These are phyloP conservation scores for Phytophthora pluvialis DNA, from an alignment of 352 stramenopile species.

Conservation along the genomic window DNA sequence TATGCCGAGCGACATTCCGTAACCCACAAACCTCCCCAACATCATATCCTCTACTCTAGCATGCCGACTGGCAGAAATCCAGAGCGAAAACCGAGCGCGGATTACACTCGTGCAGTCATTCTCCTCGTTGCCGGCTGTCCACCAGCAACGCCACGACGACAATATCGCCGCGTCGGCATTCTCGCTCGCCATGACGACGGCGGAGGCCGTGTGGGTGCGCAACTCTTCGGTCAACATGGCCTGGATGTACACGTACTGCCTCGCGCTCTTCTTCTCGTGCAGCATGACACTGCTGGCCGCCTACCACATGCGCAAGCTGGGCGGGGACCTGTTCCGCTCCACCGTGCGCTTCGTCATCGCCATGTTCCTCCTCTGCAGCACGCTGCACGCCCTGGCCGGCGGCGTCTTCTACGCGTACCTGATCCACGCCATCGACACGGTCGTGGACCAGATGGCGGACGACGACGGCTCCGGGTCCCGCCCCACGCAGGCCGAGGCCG, in stretches of 20 bases:
- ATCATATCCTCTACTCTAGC: background rate
- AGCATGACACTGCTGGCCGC: conserved; percentile 55
- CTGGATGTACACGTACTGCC: conserved; percentile 73
- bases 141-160: conserved; percentile 6
- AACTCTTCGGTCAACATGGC: conserved; percentile 42
- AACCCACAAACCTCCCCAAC: background rate
- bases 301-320: conserved; percentile 70
- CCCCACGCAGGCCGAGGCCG: conserved; percentile 16
- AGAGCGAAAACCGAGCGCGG: background rate
- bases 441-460: conserved; percentile 27
- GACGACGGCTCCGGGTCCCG: conserved; percentile 19
- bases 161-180: background rate
- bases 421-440: conserved; percentile 39
- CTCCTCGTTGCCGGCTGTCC: conserved; percentile 2
- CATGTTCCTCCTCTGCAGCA: conserved; percentile 64
- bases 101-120: conserved; percentile 1
- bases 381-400: conserved; percentile 54
- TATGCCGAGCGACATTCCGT: no score
- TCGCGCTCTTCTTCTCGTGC: conserved; percentile 62
- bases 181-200: conserved; percentile 20
- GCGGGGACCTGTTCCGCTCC: conserved; percentile 71
- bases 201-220: conserved; percentile 32
- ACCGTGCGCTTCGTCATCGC: conserved; percentile 75
- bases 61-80: background rate
- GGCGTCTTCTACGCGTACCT: conserved; percentile 67